These are phyloP conservation scores for Trichosanthes truncata DNA, from an alignment of 306 rosid species.

Conservation along the genomic window DNA sequence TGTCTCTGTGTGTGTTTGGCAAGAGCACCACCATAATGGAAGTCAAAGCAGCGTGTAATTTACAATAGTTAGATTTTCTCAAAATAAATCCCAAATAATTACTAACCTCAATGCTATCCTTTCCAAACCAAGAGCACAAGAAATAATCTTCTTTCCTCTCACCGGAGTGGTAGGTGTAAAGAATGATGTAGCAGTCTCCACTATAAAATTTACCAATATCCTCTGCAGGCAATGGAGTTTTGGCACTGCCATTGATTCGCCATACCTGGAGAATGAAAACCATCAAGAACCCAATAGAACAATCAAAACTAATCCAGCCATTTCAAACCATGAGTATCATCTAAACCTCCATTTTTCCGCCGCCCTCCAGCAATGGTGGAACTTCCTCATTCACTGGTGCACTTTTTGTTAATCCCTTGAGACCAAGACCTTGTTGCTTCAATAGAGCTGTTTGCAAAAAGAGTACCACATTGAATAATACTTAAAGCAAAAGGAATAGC, in stretches of 20 bases:
- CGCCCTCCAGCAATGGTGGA: constrained; percentile 96
- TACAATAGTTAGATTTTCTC: neutral
- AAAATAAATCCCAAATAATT: constrained; percentile 12
- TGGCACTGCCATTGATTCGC: constrained; percentile 86
- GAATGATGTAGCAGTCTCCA: constrained; percentile 91
- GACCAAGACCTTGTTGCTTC: constrained; percentile 99
- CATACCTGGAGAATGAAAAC: constrained; percentile 49
- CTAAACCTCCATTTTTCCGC: constrained; percentile 93
- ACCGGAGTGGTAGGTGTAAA: constrained; percentile 87
- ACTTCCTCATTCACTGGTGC: constrained; percentile 70
- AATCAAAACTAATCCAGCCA: constrained; percentile 2
- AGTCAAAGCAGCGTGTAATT: neutral
- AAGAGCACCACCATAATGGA: neutral
- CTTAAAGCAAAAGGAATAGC: constrained; percentile 10
- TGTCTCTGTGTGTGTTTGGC: neutral
- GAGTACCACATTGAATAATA: constrained; percentile 14
- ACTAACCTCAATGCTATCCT: constrained; percentile 79
- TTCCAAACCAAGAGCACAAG: constrained; percentile 96
- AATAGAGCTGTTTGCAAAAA: constrained; percentile 59
- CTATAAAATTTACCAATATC: constrained; percentile 86
- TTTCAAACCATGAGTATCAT: constrained; percentile 15
- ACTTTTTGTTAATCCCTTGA: constrained; percentile 74
- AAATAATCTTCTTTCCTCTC: constrained; percentile 96
- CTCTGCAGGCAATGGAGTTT: constrained; percentile 64
- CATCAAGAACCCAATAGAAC: constrained; percentile 7